phyloP scores from a whole-genome alignment of 2,329 filamentous ascomycete genomes.

The Fusarium sp. region DNA sequence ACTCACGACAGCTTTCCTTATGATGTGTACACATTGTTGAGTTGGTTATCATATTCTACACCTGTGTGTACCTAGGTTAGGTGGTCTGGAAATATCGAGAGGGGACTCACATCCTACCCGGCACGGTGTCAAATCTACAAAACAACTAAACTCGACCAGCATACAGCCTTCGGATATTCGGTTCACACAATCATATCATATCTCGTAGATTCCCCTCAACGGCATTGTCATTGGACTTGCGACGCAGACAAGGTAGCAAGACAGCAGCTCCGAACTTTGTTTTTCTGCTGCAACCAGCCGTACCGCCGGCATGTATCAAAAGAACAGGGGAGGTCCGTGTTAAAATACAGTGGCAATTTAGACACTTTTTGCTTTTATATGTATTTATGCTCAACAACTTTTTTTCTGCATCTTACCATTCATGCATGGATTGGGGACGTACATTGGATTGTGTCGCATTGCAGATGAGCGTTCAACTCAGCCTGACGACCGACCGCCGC shows the following conservation, averaged over 20 bases:
- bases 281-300: background rate
- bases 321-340: background rate
- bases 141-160: background rate
- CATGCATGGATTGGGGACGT: background rate
- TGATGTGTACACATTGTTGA: background rate
- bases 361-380: background rate
- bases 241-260: background rate
- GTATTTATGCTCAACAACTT: background rate
- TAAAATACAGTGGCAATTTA: background rate
- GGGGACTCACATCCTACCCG: background rate
- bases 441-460: conserved; percentile 35
- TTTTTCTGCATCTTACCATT: background rate
- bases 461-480: conserved; percentile 24
- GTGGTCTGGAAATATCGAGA: background rate
- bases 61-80: background rate
- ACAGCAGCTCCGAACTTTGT: background rate
- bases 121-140: background rate
- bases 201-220: background rate
- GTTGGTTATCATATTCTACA: background rate
- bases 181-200: background rate
- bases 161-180: background rate
- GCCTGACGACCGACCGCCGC: conserved; percentile 1
- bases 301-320: background rate
- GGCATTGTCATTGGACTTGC: background rate
- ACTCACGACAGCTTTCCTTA: background rate